A percentile compares a stretch with the other conserved stretches of the same genome.
Conservation (phyloP, 1,284 basidiomycete species). For the Xerocomus amazonicus region DNA sequence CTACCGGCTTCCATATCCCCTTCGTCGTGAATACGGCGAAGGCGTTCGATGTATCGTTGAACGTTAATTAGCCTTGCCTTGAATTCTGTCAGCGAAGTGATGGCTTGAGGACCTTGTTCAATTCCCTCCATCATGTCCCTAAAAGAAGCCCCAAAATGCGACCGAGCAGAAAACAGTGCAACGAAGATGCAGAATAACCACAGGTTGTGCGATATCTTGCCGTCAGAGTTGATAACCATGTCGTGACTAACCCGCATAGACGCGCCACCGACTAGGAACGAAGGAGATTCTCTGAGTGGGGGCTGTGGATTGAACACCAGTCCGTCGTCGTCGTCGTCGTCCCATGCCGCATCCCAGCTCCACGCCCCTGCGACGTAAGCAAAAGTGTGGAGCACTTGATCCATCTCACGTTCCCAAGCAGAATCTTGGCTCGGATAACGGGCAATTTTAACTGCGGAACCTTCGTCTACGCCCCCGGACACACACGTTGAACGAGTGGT, state of each 20-base stretch:
- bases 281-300: constrained; percentile 2
- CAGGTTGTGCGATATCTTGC: constrained; percentile 31
- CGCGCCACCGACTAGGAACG: constrained; percentile 2
- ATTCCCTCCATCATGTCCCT: constrained; percentile 11
- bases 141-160: constrained; percentile 14
- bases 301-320: constrained; percentile 23
- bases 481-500: background rate
- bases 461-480: constrained; percentile 4
- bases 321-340: constrained; percentile 24
- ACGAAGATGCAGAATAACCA: constrained; percentile 30
- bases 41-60: constrained; percentile 22
- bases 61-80: constrained; percentile 26
- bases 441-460: background rate
- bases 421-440: background rate
- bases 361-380: constrained; percentile 19
- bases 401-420: constrained; percentile 14
- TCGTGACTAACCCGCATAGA: constrained; percentile 9
- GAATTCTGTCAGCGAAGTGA: constrained; percentile 17
- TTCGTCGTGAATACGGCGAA: constrained; percentile 15
- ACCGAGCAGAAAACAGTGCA: constrained; percentile 18
- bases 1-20: constrained; percentile 17
- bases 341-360: constrained; percentile 25
- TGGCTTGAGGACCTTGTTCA: constrained; percentile 8
- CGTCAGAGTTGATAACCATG: constrained; percentile 30
- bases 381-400: constrained; percentile 18